A percentile compares a stretch with the other conserved stretches of the same genome.
These are phyloP conservation scores for Cladosporium sp. DNA, from an alignment of 2,329 filamentous ascomycete species.

Conservation along the genomic window DNA sequence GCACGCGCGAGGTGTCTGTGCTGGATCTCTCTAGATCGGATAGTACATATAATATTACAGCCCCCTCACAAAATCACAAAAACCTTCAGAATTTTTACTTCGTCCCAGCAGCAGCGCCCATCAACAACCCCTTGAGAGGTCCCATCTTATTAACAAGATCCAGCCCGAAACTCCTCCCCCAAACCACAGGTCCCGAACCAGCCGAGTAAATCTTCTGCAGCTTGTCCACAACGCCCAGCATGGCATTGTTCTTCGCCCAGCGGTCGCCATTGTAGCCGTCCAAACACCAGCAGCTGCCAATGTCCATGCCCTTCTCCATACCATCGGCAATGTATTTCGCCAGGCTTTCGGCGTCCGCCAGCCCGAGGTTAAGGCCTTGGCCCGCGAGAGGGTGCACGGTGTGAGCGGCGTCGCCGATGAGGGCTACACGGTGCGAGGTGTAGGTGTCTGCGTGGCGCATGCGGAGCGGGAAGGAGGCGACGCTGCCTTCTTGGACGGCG, in stretches of 20 bases:
- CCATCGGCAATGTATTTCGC: conserved; percentile 73
- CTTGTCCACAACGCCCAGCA: conserved; percentile 83
- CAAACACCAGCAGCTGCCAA: conserved; percentile 75
- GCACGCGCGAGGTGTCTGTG: not conserved
- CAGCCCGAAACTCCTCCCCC: conserved; percentile 75
- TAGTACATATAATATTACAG: not conserved
- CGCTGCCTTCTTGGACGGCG: conserved; percentile 73
- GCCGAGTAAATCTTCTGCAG: conserved; percentile 90
- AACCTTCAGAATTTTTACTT: not conserved
- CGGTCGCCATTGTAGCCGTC: conserved; percentile 80
- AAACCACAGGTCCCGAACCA: conserved; percentile 75
- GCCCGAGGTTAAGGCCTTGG: conserved; percentile 90
- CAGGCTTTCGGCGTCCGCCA: conserved; percentile 83
- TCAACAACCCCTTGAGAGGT: conserved; percentile 80
- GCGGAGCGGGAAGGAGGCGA: conserved; percentile 88
- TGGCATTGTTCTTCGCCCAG: conserved; percentile 76
- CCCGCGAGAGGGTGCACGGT: conserved; percentile 93
- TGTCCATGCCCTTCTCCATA: conserved; percentile 80
- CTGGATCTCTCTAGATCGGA: not conserved
- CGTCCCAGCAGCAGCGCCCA: conserved; percentile 63
- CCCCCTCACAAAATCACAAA: not conserved
- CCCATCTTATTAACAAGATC: conserved; percentile 72
- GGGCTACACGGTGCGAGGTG: conserved; percentile 81
- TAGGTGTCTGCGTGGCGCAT: conserved; percentile 95
- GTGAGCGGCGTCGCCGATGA: conserved; percentile 93